phyloP scores from a whole-genome alignment of 1,139 yeast genomes.

The Hemisphaericaspora xylofermentans region DNA sequence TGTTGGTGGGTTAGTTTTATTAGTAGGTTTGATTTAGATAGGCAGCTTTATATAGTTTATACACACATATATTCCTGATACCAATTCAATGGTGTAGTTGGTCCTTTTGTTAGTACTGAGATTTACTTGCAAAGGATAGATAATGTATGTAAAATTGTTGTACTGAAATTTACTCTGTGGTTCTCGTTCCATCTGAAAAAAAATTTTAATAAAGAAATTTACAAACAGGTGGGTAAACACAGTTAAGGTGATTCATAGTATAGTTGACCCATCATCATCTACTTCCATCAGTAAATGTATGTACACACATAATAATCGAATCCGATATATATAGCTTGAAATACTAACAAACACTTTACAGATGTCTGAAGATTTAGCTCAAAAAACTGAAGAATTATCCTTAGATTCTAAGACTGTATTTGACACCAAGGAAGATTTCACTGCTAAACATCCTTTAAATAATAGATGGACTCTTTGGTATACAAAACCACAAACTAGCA shows the following conservation, averaged over 20 bases:
- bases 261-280: neutral
- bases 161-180: constrained; percentile 2
- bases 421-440: constrained; percentile 66
- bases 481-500: constrained; percentile 85
- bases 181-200: neutral
- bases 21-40: constrained; percentile 2
- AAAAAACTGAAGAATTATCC: constrained; percentile 54
- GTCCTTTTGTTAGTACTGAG: neutral
- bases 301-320: too few species aligned
- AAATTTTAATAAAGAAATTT: neutral
- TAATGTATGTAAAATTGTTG: neutral
- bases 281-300: neutral
- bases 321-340: too few species aligned
- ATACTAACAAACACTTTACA: too few species aligned
- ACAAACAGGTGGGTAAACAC: neutral
- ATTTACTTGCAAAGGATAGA: neutral
- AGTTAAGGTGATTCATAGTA: too few species aligned
- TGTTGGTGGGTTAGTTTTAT: constrained; percentile 4
- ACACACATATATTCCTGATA: neutral
- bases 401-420: constrained; percentile 60
- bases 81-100: neutral
- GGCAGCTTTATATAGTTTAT: too few species aligned
- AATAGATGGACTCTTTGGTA: constrained; percentile 97
- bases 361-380: constrained; percentile 55
- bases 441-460: constrained; percentile 87